Conservation (phyloP, 495 filamentous ascomycete species). For the Talaromyces thailandensis region DNA sequence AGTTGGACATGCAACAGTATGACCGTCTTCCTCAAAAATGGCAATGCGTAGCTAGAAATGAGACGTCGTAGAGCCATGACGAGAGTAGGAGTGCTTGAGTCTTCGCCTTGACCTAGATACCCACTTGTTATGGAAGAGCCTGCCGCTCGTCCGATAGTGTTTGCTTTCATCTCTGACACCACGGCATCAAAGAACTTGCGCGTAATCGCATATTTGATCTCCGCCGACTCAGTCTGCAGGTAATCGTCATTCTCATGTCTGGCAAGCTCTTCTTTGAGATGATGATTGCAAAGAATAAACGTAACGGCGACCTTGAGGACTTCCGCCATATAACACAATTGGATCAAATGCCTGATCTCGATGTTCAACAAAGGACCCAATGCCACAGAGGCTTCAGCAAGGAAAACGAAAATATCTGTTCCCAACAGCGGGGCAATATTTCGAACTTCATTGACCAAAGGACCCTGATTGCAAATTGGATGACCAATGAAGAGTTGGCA, state of each 20-base stretch:
- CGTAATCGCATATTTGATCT: constrained; percentile 20
- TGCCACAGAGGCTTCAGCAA: constrained; percentile 64
- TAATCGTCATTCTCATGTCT: constrained; percentile 23
- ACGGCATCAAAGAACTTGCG: constrained; percentile 34
- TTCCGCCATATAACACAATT: constrained; percentile 87
- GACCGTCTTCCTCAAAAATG: constrained; percentile 78
- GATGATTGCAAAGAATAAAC: constrained; percentile 34
- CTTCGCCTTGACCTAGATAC: constrained; percentile 36
- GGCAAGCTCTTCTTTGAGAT: constrained; percentile 31
- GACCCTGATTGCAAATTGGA: constrained; percentile 28
- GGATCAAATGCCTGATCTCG: constrained; percentile 73
- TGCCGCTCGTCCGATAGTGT: constrained; percentile 33
- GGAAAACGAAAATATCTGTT: constrained; percentile 78
- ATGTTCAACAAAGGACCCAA: constrained; percentile 63
- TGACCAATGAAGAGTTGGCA: constrained; percentile 64
- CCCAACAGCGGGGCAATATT: constrained; percentile 58
- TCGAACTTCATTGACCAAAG: constrained; percentile 34
- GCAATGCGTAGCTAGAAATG: constrained; percentile 71
- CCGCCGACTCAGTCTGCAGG: constrained; percentile 19
- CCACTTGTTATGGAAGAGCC: constrained; percentile 33
- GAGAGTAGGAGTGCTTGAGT: constrained; percentile 26
- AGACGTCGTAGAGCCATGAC: constrained; percentile 41
- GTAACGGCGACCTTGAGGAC: constrained; percentile 63
- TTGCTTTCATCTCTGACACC: constrained; percentile 32
- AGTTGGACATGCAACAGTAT: constrained; percentile 82